Evolutionary conservation across 2,329 filamentous ascomycete species (phyloP).

Genomic region (Penicillium expansum): DNA sequence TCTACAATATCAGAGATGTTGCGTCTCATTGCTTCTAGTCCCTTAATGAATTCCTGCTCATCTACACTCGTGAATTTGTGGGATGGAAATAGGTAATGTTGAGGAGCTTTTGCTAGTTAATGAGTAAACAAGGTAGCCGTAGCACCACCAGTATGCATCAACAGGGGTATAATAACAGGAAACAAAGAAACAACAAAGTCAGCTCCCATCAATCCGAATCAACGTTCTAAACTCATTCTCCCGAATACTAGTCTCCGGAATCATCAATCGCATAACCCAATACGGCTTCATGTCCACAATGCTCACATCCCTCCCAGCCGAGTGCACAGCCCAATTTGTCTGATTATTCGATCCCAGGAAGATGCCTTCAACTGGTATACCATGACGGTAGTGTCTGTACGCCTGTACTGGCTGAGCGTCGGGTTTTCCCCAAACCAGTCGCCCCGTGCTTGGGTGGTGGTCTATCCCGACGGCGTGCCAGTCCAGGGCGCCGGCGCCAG

Average conservation of each 20-base stretch:
- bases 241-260: background rate
- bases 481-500: background rate
- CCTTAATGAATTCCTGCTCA: background rate
- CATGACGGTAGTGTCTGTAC: conserved; percentile 5
- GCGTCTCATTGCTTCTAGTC: too few relatives aligned
- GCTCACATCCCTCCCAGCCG: conserved; percentile 13
- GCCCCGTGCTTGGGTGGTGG: conserved; percentile 4
- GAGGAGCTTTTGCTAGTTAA: background rate
- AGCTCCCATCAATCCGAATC: conserved; percentile 14
- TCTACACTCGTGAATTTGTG: background rate
- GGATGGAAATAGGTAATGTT: background rate
- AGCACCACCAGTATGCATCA: background rate
- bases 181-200: background rate
- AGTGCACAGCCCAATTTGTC: conserved; percentile 5
- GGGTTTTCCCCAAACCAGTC: conserved; percentile 13
- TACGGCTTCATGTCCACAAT: conserved; percentile 4
- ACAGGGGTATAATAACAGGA: background rate
- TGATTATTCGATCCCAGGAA: conserved; percentile 10
- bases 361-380: background rate
- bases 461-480: conserved; percentile 16
- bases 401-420: conserved; percentile 1
- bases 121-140: background rate
- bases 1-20: too few relatives aligned
- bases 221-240: conserved; percentile 5
- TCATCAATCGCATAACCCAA: conserved; percentile 12